phyloP scores from a whole-genome alignment of 768 basidiomycete genomes.

The Tulasnella calospora region DNA sequence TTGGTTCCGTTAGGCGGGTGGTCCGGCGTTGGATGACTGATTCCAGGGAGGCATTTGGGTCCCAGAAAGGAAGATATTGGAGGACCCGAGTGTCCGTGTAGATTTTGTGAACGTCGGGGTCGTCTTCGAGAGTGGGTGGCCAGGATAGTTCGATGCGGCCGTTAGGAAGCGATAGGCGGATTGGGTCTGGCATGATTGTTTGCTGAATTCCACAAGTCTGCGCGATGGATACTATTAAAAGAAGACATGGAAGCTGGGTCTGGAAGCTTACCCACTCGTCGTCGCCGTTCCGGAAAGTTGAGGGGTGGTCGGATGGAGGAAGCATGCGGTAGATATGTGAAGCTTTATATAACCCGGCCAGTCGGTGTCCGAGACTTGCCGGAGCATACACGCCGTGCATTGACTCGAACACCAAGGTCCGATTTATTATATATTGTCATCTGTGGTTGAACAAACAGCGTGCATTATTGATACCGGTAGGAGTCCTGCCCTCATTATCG shows the following conservation, averaged over 20 bases:
- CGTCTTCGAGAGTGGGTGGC: slow-evolving; percentile 20
- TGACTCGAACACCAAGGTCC: background rate
- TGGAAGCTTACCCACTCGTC: too few relatives aligned
- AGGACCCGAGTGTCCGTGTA: slow-evolving; percentile 16
- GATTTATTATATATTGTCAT: background rate
- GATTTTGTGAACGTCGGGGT: background rate
- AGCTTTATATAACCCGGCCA: background rate
- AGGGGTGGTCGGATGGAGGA: background rate
- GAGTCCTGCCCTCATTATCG: background rate
- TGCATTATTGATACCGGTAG: too few relatives aligned
- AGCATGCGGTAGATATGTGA: background rate
- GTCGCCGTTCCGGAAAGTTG: too few relatives aligned
- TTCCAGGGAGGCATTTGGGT: background rate
- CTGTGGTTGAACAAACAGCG: too few relatives aligned
- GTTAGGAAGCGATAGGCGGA: slow-evolving; percentile 20
- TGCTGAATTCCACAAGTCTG: background rate
- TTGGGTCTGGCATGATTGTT: background rate
- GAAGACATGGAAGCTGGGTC: too few relatives aligned
- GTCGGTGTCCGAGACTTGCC: background rate
- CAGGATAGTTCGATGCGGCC: slow-evolving; percentile 19
- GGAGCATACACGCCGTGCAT: background rate
- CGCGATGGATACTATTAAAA: background rate
- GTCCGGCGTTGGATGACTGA: slow-evolving; percentile 3
- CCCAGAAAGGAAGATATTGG: slow-evolving; percentile 24
- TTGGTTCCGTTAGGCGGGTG: background rate